Conservation (phyloP, 2,329 filamentous ascomycete genomes). For the Aspergillus sp. region DNA sequence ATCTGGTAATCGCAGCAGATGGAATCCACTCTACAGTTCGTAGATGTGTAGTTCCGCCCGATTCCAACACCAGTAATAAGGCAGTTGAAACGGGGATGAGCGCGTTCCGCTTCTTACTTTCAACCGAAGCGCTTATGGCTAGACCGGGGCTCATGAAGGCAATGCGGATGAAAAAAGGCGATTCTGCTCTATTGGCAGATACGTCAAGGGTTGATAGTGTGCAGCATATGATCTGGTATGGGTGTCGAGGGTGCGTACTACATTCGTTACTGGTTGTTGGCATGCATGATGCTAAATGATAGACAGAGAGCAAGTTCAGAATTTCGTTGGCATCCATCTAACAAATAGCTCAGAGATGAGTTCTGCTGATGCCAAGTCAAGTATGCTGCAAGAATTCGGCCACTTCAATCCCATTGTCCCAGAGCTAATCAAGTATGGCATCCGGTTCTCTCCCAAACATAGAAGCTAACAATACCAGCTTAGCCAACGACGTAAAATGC, state of each 20-base stretch:
- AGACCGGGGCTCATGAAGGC: slow-evolving; percentile 32
- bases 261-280: too few species aligned
- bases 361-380: slow-evolving; percentile 5
- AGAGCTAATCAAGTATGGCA: slow-evolving; percentile 13
- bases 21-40: slow-evolving; percentile 19
- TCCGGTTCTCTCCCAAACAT: background rate
- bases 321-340: slow-evolving; percentile 22
- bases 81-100: slow-evolving; percentile 11
- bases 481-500: slow-evolving; percentile 11
- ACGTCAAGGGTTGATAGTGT: slow-evolving; percentile 9
- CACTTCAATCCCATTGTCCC: slow-evolving; percentile 17
- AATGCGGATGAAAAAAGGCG: slow-evolving; percentile 13
- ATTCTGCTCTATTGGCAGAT: slow-evolving; percentile 15
- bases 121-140: slow-evolving; percentile 21
- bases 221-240: slow-evolving; percentile 25
- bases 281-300: background rate
- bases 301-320: slow-evolving; percentile 19
- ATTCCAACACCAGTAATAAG: background rate
- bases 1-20: slow-evolving; percentile 28
- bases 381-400: slow-evolving; percentile 19
- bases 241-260: slow-evolving; percentile 18
- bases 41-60: slow-evolving; percentile 4
- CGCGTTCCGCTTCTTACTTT: slow-evolving; percentile 21
- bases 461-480: slow-evolving; percentile 1
- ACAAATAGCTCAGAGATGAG: slow-evolving; percentile 1